Evolutionary conservation across 768 basidiomycete genomes (phyloP), one percentile per base, ranked within the genome.

Genomic region (Collybiopsis confluens): DNA sequence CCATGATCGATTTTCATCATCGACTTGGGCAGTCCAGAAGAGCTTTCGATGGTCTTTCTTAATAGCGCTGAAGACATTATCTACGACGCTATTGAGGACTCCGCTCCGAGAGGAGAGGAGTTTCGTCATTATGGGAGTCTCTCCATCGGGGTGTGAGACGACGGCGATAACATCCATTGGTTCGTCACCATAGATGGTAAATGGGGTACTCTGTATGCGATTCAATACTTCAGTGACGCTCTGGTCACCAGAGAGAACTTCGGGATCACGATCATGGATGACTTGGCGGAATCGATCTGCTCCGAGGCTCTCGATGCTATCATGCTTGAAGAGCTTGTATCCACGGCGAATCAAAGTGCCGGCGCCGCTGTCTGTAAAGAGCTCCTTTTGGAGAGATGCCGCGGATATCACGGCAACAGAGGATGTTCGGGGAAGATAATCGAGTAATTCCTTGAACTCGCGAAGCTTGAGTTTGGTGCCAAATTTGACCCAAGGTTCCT

Each of bases 391-490:
- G 36, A 99, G 81, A 61, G 85, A 84, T 57, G 90, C 79, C 47
- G 93, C 85, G 46, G 91, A 92, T 72, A 99, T 99, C 72, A 99
- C 93, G 60, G 97, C 96, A 48, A 99, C 97, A 36, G 95, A 98
- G 16, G 96, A 97, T 2, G 97, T 90, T 55, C 97, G 94, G 15
- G 97, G 97, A 58, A 98, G 92, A 73, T 95, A 88, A 66, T 98
- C 97, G 41, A 99, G 83, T 51, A 99, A 86, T 65, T 98, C 97
- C 73, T 99, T 99, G 80, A 99, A 98, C 70, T 98, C 96, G 59
- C 97, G 88, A 54, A 99, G 81, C 74, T 98, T 98, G 69, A 99
- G 90, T 71, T 99, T 99, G 59, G 96, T 98, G 56, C 96, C 97
- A 67, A 85, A 98, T 68, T 97, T 97, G 70, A 99, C 96, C 97